These are phyloP conservation scores for Fraxinus baroniana DNA, from an alignment of 305 asterid genomes.

Conservation along the genomic window DNA sequence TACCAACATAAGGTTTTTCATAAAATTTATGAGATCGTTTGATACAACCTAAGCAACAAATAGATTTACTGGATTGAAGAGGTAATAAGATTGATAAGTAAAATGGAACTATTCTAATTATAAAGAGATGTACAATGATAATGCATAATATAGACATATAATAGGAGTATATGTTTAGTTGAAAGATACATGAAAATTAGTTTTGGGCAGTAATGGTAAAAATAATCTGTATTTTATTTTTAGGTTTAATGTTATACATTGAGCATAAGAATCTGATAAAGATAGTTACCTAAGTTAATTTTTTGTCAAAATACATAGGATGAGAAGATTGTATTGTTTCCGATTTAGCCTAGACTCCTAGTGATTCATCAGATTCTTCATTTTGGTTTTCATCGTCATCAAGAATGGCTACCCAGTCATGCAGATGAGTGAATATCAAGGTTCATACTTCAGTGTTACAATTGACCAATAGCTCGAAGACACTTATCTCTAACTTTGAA, in stretches of 20 bases:
- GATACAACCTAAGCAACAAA: constrained; percentile 55
- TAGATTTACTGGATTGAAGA: constrained; percentile 7
- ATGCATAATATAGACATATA: too few relatives aligned
- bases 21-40: constrained; percentile 79
- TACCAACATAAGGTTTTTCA: constrained; percentile 76
- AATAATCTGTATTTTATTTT: too few relatives aligned
- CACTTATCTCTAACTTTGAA: too few relatives aligned
- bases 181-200: too few relatives aligned
- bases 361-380: constrained; percentile 73
- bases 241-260: too few relatives aligned
- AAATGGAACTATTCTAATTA: neutral
- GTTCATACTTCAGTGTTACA: constrained; percentile 19
- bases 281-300: constrained; percentile 60
- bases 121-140: too few relatives aligned
- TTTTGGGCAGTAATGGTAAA: too few relatives aligned
- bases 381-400: constrained; percentile 67
- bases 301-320: constrained; percentile 90
- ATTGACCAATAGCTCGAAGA: too few relatives aligned
- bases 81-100: neutral
- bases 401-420: constrained; percentile 85
- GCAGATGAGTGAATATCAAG: constrained; percentile 34
- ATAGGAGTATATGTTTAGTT: too few relatives aligned
- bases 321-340: constrained; percentile 93
- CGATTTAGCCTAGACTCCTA: constrained; percentile 92
- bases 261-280: neutral